Evolutionary conservation across 441 rosid species (phyloP).

Genomic region (Kokia cookei): DNA sequence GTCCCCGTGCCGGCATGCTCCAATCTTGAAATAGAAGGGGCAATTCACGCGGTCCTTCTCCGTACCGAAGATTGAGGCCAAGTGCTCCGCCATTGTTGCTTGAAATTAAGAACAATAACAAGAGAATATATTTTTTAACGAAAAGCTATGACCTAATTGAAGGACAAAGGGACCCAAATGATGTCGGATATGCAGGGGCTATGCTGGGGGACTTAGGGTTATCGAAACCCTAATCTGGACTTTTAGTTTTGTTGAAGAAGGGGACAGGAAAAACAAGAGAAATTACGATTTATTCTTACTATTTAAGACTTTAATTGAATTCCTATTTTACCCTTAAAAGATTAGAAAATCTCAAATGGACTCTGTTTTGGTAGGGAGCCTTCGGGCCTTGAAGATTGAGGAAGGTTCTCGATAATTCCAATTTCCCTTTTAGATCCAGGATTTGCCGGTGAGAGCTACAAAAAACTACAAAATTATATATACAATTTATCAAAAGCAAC

Average conservation of each 20-base stretch:
- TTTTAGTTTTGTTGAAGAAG: not conserved
- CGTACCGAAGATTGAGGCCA: slow-evolving; percentile 41
- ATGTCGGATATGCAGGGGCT: no score
- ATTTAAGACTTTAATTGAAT: no score
- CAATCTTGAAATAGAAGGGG: slow-evolving; percentile 46
- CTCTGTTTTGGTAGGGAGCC: no score
- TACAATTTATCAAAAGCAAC: no score
- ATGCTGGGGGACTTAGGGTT: not conserved
- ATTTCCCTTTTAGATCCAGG: no score
- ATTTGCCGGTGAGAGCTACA: no score
- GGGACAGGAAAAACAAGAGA: not conserved
- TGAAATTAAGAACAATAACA: not conserved
- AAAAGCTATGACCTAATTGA: not conserved
- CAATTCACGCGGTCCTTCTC: slow-evolving; percentile 49
- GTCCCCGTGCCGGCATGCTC: slow-evolving; percentile 45
- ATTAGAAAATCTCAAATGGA: not conserved
- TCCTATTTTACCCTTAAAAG: not conserved
- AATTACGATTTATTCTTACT: not conserved
- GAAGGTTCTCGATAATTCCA: not conserved
- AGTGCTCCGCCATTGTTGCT: slow-evolving; percentile 38
- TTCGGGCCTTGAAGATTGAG: not conserved
- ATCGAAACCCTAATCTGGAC: not conserved
- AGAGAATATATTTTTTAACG: not conserved
- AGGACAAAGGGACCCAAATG: not conserved
- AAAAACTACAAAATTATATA: no score